Conservation (phyloP, 2,329 filamentous ascomycete species). For the Penicillium sclerotigenum region DNA sequence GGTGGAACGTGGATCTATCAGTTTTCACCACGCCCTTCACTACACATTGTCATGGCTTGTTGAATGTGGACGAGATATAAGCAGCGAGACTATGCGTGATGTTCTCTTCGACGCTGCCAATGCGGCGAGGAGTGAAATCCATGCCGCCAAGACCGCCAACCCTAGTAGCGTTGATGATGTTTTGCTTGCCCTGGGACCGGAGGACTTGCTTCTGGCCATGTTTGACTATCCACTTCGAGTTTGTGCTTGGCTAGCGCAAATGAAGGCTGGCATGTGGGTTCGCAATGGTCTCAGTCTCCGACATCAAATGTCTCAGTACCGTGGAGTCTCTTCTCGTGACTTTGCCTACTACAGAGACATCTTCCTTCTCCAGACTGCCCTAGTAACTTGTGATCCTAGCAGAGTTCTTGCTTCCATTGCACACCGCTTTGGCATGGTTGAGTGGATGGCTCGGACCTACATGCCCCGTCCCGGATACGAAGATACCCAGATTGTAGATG, state of each 20-base stretch:
- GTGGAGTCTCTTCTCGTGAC: constrained; percentile 82
- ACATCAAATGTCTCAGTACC: constrained; percentile 92
- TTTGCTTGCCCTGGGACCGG: constrained; percentile 47
- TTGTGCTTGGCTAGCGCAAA: constrained; percentile 94
- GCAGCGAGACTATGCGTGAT: constrained; percentile 61
- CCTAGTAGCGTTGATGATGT: constrained; percentile 59
- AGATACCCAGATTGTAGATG: constrained; percentile 81
- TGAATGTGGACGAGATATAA: constrained; percentile 78
- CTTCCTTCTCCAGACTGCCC: constrained; percentile 84
- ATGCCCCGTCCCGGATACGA: constrained; percentile 73
- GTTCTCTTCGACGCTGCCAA: constrained; percentile 70
- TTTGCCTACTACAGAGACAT: constrained; percentile 93
- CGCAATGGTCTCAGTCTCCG: constrained; percentile 93
- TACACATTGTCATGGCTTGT: constrained; percentile 96
- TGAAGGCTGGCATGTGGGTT: constrained; percentile 98
- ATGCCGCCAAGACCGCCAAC: constrained; percentile 58
- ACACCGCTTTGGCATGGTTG: constrained; percentile 83
- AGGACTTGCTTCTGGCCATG: constrained; percentile 79
- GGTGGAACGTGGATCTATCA: constrained; percentile 86
- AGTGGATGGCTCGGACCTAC: constrained; percentile 84
- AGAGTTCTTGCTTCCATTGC: constrained; percentile 84
- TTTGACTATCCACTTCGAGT: constrained; percentile 93
- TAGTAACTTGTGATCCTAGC: constrained; percentile 80
- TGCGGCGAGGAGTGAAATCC: constrained; percentile 45
- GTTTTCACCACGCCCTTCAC: constrained; percentile 95